Evolutionary conservation across 177 flowering plant genomes (phyloP), one percentile per base, ranked within the genome.

Genomic region (Telopea speciosissima): DNA sequence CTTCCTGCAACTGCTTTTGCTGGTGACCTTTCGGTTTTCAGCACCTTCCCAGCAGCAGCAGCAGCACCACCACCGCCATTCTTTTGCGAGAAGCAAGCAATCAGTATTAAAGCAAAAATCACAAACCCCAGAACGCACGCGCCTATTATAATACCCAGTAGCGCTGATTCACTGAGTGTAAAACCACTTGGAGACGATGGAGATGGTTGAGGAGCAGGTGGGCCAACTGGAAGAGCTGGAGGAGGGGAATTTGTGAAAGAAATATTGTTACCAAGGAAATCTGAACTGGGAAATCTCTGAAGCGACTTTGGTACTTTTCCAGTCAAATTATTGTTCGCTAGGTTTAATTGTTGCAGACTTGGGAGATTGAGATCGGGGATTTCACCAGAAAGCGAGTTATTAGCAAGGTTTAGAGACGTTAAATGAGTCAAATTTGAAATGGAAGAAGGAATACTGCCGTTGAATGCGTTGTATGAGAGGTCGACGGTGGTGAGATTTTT

Each of bases 261-360:
- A 71, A 91, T 65, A 72, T 79, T 80, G 79, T 96, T 96, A 16
- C 99, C 99, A 8, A 22, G 65, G 72, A 95, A 95, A 0, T 77
- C 83, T 0, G 87, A 85, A 23, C 22, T 75, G 0, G 97, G 92
- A 71, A 95, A 95, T 56, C 85, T 86, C 71, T 65, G 80, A 26
- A 95, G 85, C 26, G 92, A 90, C 70, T 72, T 76, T 7, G 98
- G 98, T 3, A 96, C 78, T 62, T 13, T 45, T 16, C 99, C 99
- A 62, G 28, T 79, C 24, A 96, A 81, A 28, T 76, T 72, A 71
- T 96, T 96, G 82, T 89, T 66, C 8, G 95, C 83, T 67, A 96
- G 75, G 70, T 87, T 73, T 26, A 96, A 68, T 42, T 78, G 74
- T 64, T 79, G 86, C 81, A 96, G 76, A 68, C 49, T 77, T 0